These are phyloP conservation scores for Paxillus involutus DNA, from an alignment of 768 basidiomycete species.

Conservation along the genomic window DNA sequence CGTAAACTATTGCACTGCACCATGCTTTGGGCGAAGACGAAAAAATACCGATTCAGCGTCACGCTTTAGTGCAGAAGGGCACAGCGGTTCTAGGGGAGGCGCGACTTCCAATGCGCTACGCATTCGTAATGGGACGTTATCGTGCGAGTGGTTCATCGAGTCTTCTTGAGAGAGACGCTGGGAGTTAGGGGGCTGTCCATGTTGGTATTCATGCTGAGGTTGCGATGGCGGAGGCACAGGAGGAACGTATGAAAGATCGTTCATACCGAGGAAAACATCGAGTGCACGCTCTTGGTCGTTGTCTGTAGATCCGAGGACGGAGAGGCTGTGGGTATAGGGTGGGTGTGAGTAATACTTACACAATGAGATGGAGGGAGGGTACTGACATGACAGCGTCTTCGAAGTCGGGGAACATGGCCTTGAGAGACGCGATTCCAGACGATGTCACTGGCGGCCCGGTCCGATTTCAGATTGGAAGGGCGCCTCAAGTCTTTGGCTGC, in stretches of 20 bases:
- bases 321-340: conserved; percentile 40
- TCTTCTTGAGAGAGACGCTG: conserved; percentile 48
- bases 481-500: too few relatives aligned
- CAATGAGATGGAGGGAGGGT: not conserved
- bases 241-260: conserved; percentile 71
- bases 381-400: conserved; percentile 68
- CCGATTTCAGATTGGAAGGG: too few relatives aligned
- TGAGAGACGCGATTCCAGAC: conserved; percentile 53
- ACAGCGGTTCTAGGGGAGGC: too few relatives aligned
- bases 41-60: too few relatives aligned
- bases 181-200: conserved; percentile 24
- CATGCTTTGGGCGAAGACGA: too few relatives aligned
- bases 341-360: not conserved
- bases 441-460: too few relatives aligned
- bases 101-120: too few relatives aligned
- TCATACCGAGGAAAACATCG: conserved; percentile 81
- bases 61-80: too few relatives aligned
- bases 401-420: conserved; percentile 78
- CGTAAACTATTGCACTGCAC: too few relatives aligned
- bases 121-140: too few relatives aligned
- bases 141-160: conserved; percentile 81
- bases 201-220: not conserved
- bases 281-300: conserved; percentile 74
- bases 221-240: conserved; percentile 15
- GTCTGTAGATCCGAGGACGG: conserved; percentile 71